Evolutionary conservation across 805 yeast species (phyloP).

Genomic region (Schwanniomyces pseudopolymorphus): DNA sequence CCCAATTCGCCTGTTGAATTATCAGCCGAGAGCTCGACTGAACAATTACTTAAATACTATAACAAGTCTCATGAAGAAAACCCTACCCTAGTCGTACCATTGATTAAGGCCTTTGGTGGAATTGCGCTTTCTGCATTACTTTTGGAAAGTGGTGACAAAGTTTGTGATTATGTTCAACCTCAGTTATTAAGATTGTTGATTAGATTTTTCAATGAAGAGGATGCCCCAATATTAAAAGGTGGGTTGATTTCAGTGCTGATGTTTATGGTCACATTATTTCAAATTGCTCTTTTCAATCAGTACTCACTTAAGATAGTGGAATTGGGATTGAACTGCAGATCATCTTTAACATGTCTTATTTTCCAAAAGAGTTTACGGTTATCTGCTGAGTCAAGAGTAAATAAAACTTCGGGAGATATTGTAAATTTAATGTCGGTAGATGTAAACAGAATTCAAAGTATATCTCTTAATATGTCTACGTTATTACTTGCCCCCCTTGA

Average conservation of each 20-base stretch:
- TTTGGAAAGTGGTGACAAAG: conserved; percentile 21
- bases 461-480: conserved; percentile 17
- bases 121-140: conserved; percentile 18
- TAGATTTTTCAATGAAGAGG: conserved; percentile 48
- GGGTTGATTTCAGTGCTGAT: conserved; percentile 60
- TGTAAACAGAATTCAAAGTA: conserved; percentile 14
- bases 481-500: conserved; percentile 23
- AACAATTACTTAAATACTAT: conserved; percentile 16
- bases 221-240: conserved; percentile 55
- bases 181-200: conserved; percentile 72
- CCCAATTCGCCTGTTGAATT: conserved; percentile 28
- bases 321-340: conserved; percentile 61
- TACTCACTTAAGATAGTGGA: conserved; percentile 58
- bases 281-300: conserved; percentile 67
- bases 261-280: conserved; percentile 59
- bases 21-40: conserved; percentile 19
- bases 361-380: conserved; percentile 28
- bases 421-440: conserved; percentile 34
- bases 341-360: conserved; percentile 23
- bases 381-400: conserved; percentile 29
- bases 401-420: conserved; percentile 34
- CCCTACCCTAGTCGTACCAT: conserved; percentile 14
- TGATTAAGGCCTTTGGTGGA: conserved; percentile 27
- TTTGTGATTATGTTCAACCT: conserved; percentile 70
- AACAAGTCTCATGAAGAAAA: conserved; percentile 4